Evolutionary conservation across 345 rosid species (phyloP), one percentile per base, ranked within the genome.

Genomic region (Populus tremula): DNA sequence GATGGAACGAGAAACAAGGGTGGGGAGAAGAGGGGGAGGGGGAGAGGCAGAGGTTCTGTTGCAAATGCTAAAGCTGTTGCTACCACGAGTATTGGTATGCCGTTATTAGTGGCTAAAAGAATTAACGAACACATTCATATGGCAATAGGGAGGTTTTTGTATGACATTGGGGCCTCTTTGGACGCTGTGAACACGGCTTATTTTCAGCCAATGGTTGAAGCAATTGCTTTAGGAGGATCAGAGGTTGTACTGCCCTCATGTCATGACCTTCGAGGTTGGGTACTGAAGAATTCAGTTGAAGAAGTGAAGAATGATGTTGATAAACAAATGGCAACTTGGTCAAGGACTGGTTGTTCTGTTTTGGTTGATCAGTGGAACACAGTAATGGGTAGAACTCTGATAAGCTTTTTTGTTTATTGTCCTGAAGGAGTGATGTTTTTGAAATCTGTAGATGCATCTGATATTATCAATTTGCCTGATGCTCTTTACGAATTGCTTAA

Each of bases 111-210:
- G 81, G 67, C 80, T 12, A 86, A 89, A 75, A 82, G 81, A 27
- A 81, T 73, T n/a, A 83, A 86, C 49, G 83, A 85, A 47, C 63
- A 79, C 16, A 67, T 86, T 69, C 88, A 85, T 79, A 80, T 87
- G 88, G 91, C 93, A 0, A 70, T 90, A 31, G 98, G 93, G 56
- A 67, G 87, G 87, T 91, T 93, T 76, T 75, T 94, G 73, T 90
- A 84, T 70, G 96, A 90, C 81, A 88, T 91, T 43, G 96, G 98
- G 53, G 98, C 92, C 18, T 88, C 92, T 76, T 50, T 85, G 35
- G 76, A 73, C 69, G 83, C 81, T 76, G 78, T 73, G 54, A 79
- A 69, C 62, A 76, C 78, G 0, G 38, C 41, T 49, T 79, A 79
- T 56, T 79, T 71, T 23, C 80, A 68, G 70, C 76, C 61, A 33